A percentile compares a stretch with the other conserved stretches of the same genome.
Conservation (phyloP, 768 basidiomycete genomes). For the Termitomyces sp. region DNA sequence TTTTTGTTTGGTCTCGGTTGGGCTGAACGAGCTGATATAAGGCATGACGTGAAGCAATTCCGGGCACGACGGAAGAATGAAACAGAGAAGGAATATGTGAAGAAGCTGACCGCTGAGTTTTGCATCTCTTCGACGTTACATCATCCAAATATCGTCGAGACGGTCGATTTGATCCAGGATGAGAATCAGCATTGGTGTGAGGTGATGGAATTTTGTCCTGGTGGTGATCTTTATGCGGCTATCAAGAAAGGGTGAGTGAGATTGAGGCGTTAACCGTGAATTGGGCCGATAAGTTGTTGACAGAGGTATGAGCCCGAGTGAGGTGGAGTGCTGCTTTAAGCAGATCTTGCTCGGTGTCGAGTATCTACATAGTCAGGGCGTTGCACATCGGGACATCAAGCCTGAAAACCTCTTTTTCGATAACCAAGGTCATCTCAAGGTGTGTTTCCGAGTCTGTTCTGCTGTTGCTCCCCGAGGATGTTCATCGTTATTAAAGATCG, state of each 20-base stretch:
- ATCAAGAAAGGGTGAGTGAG: slow-evolving; percentile 84
- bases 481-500: slow-evolving; percentile 53
- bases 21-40: not conserved
- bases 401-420: slow-evolving; percentile 98
- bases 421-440: slow-evolving; percentile 89
- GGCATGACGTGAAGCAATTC: slow-evolving; percentile 68
- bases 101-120: slow-evolving; percentile 99
- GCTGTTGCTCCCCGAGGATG: not conserved
- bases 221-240: slow-evolving; percentile 96
- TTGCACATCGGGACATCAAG: slow-evolving; percentile 97
- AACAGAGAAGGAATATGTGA: slow-evolving; percentile 98
- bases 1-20: not conserved
- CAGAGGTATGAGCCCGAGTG: slow-evolving; percentile 74
- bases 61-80: slow-evolving; percentile 97
- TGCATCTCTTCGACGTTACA: slow-evolving; percentile 96
- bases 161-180: slow-evolving; percentile 98
- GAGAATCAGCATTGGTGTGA: slow-evolving; percentile 97
- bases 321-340: slow-evolving; percentile 97
- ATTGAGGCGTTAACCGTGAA: slow-evolving; percentile 5
- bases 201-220: slow-evolving; percentile 99
- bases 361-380: slow-evolving; percentile 94
- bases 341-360: slow-evolving; percentile 86
- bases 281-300: slow-evolving; percentile 9
- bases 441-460: slow-evolving; percentile 22
- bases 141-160: slow-evolving; percentile 94